Percentiles rank a stretch among this genome's conserved stretches.
Conservation (phyloP, 2,329 filamentous ascomycete species). For the Diplodia seriata region DNA sequence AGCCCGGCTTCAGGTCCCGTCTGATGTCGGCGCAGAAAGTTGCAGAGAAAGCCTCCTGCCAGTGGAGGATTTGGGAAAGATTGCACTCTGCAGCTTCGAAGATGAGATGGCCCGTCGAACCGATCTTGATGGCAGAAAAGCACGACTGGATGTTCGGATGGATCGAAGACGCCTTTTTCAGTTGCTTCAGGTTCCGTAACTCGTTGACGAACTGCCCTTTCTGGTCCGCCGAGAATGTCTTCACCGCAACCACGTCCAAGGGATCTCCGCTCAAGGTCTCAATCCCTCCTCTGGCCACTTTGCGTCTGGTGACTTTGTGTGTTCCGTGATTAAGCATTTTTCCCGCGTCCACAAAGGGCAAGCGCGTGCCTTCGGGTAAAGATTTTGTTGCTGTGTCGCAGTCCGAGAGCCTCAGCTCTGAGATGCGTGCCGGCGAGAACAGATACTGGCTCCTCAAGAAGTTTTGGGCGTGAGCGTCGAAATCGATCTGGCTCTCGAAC, state of each 20-base stretch:
- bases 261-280: neutral
- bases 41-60: neutral
- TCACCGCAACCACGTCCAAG: conserved; percentile 1
- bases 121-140: conserved; percentile 16
- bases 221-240: conserved; percentile 5
- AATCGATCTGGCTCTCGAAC: conserved; percentile 8
- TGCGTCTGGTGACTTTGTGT: neutral
- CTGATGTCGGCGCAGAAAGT: neutral
- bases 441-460: conserved; percentile 1
- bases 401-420: neutral
- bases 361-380: neutral
- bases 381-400: neutral
- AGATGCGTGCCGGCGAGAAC: conserved; percentile 6
- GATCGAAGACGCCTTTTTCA: neutral
- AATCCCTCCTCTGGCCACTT: conserved; percentile 1
- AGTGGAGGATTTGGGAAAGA: conserved; percentile 14
- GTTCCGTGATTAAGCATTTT: neutral
- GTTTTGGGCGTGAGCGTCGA: neutral
- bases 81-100: conserved; percentile 17
- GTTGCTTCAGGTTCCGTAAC: neutral
- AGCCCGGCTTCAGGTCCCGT: conserved; percentile 1
- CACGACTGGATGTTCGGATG: conserved; percentile 13
- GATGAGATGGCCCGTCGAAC: conserved; percentile 6
- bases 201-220: neutral
- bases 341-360: neutral